A percentile compares a stretch with the other conserved stretches of the same genome.
Evolutionary conservation across 495 filamentous ascomycete species (phyloP).

Genomic region (Penicillium ucsense): DNA sequence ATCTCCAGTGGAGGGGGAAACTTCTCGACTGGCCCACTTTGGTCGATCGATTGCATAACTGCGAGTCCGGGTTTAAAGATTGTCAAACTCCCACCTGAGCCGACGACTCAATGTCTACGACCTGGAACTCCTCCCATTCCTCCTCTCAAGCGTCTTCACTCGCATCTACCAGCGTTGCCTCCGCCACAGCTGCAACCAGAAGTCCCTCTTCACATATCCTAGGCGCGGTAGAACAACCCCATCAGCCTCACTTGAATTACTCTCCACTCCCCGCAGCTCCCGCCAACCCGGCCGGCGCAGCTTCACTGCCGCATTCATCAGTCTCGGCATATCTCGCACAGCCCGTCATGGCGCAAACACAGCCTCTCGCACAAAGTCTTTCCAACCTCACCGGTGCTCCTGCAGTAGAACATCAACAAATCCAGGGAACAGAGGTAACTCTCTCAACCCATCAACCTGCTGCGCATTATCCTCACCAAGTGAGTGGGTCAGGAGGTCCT

Average conservation of each 20-base stretch:
- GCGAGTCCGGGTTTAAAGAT: too few species aligned
- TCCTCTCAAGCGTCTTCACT: conserved; percentile 1
- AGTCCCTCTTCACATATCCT: neutral
- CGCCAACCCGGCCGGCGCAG: conserved; percentile 5
- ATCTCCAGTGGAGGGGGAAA: too few species aligned
- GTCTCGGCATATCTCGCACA: conserved; percentile 7
- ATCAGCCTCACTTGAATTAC: conserved; percentile 4
- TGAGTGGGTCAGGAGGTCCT: conserved; percentile 32
- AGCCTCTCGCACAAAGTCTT: conserved; percentile 11
- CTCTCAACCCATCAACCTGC: conserved; percentile 8
- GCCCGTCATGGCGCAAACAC: conserved; percentile 9
- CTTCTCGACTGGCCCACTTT: too few species aligned
- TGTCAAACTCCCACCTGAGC: too few species aligned
- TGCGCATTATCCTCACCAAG: conserved; percentile 23
- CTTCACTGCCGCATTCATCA: conserved; percentile 4
- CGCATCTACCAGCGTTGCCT: conserved; percentile 3
- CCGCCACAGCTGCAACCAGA: conserved; percentile 7
- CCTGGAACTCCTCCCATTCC: conserved; percentile 1
- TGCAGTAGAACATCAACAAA: neutral
- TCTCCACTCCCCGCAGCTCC: conserved; percentile 6
- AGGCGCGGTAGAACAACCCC: neutral
- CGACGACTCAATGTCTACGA: too few species aligned
- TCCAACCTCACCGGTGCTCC: conserved; percentile 6
- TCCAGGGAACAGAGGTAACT: conserved; percentile 3
- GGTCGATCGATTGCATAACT: too few species aligned